These are phyloP conservation scores for Polytrichum formosum DNA, from an alignment of 225 moss, liverwort and hornwort genomes.

Conservation along the genomic window DNA sequence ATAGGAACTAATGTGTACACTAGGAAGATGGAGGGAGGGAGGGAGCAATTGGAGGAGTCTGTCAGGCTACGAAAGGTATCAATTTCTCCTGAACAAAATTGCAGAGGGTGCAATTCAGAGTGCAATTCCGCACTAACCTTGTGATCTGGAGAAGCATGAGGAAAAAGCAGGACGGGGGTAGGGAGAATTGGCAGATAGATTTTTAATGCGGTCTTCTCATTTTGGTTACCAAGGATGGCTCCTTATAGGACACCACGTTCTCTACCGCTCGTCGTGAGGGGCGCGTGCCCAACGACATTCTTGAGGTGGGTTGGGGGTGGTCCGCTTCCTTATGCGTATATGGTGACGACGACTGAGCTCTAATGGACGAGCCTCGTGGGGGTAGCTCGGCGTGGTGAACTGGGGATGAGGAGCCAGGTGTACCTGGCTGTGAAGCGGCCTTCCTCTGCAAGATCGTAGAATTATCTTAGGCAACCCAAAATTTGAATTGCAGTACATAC, in stretches of 20 bases:
- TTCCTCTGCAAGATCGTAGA: conserved; percentile 35
- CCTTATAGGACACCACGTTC: conserved; percentile 56
- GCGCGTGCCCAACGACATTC: conserved; percentile 46
- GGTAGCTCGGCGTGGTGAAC: conserved; percentile 21
- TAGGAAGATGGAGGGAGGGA: too few relatives aligned
- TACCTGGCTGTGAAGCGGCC: conserved; percentile 37
- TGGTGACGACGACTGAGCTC: conserved; percentile 26
- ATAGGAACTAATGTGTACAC: too few relatives aligned
- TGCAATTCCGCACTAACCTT: background rate
- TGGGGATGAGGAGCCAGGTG: conserved; percentile 38
- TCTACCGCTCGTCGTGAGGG: conserved; percentile 53
- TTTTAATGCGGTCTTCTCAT: conserved; percentile 47
- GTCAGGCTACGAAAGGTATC: too few relatives aligned
- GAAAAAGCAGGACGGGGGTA: background rate
- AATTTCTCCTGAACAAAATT: background rate
- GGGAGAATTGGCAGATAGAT: background rate
- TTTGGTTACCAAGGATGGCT: conserved; percentile 40
- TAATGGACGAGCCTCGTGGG: conserved; percentile 23
- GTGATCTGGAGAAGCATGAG: background rate
- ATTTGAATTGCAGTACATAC: too few relatives aligned
- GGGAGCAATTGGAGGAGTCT: too few relatives aligned
- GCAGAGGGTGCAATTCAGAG: conserved; percentile 7
- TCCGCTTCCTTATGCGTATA: conserved; percentile 24
- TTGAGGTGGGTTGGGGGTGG: conserved; percentile 32
- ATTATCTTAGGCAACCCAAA: conserved; percentile 5